Percentiles rank a stretch among this genome's conserved stretches.
These are phyloP conservation scores for Cucurbita moschata DNA, from an alignment of 306 rosid species.

Conservation along the genomic window DNA sequence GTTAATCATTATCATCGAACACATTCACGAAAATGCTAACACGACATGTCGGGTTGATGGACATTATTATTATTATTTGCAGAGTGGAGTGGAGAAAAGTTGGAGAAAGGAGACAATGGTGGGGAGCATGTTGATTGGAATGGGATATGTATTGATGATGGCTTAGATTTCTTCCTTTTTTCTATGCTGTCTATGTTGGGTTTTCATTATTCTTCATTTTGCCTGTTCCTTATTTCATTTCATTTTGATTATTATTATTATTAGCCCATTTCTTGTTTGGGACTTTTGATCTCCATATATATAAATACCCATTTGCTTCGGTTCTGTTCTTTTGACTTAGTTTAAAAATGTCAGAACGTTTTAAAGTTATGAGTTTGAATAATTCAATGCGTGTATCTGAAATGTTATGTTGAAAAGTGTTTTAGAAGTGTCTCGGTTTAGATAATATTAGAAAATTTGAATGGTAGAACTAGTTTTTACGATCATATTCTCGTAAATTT, in stretches of 20 bases:
- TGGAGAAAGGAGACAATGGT: slow-evolving; percentile 41
- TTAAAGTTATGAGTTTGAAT: background rate
- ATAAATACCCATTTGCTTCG: background rate
- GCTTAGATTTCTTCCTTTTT: background rate
- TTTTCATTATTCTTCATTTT: background rate
- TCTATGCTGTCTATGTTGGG: slow-evolving; percentile 1
- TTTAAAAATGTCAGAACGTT: background rate
- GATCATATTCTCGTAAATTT: too few relatives aligned
- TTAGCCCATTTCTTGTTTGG: slow-evolving; percentile 4
- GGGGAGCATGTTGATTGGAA: slow-evolving; percentile 43
- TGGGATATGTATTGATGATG: slow-evolving; percentile 38
- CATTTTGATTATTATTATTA: background rate
- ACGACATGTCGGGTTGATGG: background rate
- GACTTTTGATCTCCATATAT: background rate
- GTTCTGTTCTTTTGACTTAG: background rate
- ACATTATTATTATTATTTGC: slow-evolving; percentile 6
- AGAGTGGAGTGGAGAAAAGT: slow-evolving; percentile 73
- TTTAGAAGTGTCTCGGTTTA: too few relatives aligned
- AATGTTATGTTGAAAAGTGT: too few relatives aligned
- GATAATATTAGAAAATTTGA: too few relatives aligned
- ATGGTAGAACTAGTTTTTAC: too few relatives aligned
- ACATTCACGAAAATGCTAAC: background rate
- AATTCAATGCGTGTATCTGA: background rate
- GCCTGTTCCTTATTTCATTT: background rate
- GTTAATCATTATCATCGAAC: background rate